Evolutionary conservation across 2,329 filamentous ascomycete species (phyloP).

Genomic region (Aspergillus sp.): DNA sequence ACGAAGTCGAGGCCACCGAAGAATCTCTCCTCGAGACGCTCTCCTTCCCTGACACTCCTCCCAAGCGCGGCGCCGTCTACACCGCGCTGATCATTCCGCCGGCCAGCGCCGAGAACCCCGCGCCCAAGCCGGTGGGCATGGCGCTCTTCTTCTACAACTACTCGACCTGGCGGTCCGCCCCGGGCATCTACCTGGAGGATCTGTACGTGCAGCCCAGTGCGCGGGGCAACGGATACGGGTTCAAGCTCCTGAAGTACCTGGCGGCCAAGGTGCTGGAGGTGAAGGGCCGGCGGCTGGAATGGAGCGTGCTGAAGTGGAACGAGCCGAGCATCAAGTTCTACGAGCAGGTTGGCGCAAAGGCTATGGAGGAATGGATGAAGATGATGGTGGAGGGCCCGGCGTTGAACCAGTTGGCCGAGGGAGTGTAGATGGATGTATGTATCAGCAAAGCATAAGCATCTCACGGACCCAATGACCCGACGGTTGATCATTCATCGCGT

Average conservation of each 20-base stretch:
- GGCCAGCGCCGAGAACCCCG: slow-evolving; percentile 40
- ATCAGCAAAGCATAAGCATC: too few species aligned
- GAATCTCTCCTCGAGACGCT: slow-evolving; percentile 71
- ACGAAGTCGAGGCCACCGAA: slow-evolving; percentile 75
- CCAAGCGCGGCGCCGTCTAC: slow-evolving; percentile 63
- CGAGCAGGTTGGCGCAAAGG: slow-evolving; percentile 44
- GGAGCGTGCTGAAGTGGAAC: slow-evolving; percentile 92
- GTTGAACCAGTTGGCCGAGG: slow-evolving; percentile 41
- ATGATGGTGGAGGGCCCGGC: slow-evolving; percentile 51
- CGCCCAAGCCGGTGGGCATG: slow-evolving; percentile 63
- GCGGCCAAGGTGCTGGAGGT: slow-evolving; percentile 76
- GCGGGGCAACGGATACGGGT: slow-evolving; percentile 77
- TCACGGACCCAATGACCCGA: too few species aligned
- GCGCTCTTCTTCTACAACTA: slow-evolving; percentile 96
- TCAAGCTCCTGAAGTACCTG: slow-evolving; percentile 68
- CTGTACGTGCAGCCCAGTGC: slow-evolving; percentile 74
- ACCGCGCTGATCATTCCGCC: slow-evolving; percentile 66
- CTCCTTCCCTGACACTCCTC: slow-evolving; percentile 63
- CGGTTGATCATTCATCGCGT: too few species aligned
- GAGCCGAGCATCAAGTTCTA: slow-evolving; percentile 88
- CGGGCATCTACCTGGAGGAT: slow-evolving; percentile 92
- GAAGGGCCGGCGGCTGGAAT: slow-evolving; percentile 75
- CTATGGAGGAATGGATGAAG: slow-evolving; percentile 50
- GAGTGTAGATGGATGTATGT: background rate
- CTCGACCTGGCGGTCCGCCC: slow-evolving; percentile 82